Percentiles rank a stretch among this genome's conserved stretches.
Conservation (phyloP, 306 rosid species). For the Astragalus membranaceus region DNA sequence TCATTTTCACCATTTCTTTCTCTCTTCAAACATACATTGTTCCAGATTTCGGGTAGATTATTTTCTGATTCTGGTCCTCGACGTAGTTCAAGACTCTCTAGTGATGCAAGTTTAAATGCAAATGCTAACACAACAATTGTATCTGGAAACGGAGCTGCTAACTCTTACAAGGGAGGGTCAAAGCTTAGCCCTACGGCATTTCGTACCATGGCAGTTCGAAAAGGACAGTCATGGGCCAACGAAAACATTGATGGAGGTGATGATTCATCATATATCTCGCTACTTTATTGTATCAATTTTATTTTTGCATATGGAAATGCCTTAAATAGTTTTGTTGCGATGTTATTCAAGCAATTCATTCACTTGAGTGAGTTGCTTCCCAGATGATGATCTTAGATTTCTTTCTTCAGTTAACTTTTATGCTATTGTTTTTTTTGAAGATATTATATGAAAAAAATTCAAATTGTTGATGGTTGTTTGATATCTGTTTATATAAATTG, state of each 20-base stretch:
- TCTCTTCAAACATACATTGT: not conserved
- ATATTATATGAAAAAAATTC: not conserved
- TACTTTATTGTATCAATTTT: not conserved
- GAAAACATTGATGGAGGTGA: slow-evolving; percentile 89
- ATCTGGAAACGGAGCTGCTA: slow-evolving; percentile 62
- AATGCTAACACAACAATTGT: slow-evolving; percentile 47
- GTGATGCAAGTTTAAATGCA: slow-evolving; percentile 53
- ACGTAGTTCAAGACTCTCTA: slow-evolving; percentile 81
- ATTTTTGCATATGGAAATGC: not conserved
- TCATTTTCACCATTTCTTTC: not conserved
- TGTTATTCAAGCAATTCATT: not conserved
- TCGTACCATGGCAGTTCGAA: slow-evolving; percentile 63
- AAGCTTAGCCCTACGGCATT: slow-evolving; percentile 68
- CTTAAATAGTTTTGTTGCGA: not conserved
- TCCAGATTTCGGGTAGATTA: slow-evolving; percentile 79
- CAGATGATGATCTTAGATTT: not conserved
- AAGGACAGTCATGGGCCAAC: slow-evolving; percentile 80
- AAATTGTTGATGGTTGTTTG: slow-evolving; percentile 3
- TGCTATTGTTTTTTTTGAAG: slow-evolving; percentile 6
- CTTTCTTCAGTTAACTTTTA: slow-evolving; percentile 1
- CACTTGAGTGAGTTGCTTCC: not conserved
- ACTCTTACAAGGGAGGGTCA: slow-evolving; percentile 75
- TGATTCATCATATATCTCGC: not conserved
- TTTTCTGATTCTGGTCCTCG: slow-evolving; percentile 97
- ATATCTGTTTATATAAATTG: slow-evolving; percentile 8